Percentiles rank a stretch among this genome's conserved stretches.
These are phyloP conservation scores for peach (Prunus persica) DNA, from an alignment of 306 rosid species.

Conservation along the genomic window DNA sequence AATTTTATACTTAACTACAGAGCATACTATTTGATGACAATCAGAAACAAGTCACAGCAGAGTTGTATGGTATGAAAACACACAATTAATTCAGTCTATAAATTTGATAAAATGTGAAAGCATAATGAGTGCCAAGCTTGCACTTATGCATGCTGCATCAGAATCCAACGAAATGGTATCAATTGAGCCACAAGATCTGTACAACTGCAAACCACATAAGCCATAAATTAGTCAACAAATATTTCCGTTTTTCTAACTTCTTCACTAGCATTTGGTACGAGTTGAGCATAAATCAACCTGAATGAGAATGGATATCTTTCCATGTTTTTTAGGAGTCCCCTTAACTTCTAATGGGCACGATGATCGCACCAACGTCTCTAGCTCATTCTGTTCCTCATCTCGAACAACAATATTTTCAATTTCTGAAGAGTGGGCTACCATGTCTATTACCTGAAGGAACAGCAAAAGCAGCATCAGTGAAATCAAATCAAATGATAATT, in stretches of 20 bases:
- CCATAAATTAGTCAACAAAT: constrained; percentile 19
- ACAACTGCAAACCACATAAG: constrained; percentile 58
- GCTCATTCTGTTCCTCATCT: constrained; percentile 95
- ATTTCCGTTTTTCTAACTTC: constrained; percentile 9
- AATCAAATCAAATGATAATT: not conserved
- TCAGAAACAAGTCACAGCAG: not conserved
- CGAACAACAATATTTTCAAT: constrained; percentile 95
- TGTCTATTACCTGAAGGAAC: constrained; percentile 66
- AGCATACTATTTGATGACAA: not conserved
- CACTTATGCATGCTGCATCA: constrained; percentile 94
- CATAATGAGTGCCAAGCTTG: constrained; percentile 79
- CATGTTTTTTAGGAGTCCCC: constrained; percentile 87
- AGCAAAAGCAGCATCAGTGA: constrained; percentile 6
- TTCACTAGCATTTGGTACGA: constrained; percentile 1
- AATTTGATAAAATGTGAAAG: not conserved
- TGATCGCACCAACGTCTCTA: constrained; percentile 68
- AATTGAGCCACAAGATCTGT: constrained; percentile 84
- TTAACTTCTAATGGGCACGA: constrained; percentile 83
- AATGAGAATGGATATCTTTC: constrained; percentile 90
- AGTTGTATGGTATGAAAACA: not conserved
- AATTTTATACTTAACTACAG: not conserved
- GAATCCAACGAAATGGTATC: constrained; percentile 83
- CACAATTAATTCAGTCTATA: not conserved
- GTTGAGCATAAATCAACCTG: constrained; percentile 55
- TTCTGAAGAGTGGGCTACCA: constrained; percentile 93